These are phyloP conservation scores for Neurospora sp. DNA, from an alignment of 2,329 filamentous ascomycete species.

Conservation along the genomic window DNA sequence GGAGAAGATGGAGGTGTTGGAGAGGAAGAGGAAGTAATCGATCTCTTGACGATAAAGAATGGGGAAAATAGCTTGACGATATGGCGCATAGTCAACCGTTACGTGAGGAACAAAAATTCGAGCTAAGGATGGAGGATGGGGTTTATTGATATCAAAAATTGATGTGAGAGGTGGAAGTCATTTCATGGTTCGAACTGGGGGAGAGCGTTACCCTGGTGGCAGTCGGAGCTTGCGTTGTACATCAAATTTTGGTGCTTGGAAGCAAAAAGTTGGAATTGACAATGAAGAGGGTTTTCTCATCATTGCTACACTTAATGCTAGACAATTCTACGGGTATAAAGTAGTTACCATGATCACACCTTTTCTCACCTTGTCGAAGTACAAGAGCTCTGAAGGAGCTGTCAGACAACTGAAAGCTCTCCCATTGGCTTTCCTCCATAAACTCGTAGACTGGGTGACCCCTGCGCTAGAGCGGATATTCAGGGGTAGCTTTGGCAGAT, in stretches of 20 bases:
- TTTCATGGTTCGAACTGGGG: background rate
- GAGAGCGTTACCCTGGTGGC: background rate
- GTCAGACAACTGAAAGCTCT: background rate
- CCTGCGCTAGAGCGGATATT: background rate
- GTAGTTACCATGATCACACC: background rate
- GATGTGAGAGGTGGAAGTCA: background rate
- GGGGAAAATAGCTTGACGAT: background rate
- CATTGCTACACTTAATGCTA: background rate
- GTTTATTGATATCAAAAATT: background rate
- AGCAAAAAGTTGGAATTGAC: background rate
- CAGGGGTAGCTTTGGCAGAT: background rate
- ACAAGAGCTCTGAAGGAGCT: background rate
- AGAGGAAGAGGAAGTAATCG: slow-evolving; percentile 54
- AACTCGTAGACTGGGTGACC: background rate
- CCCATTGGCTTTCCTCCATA: background rate
- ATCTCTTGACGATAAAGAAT: background rate
- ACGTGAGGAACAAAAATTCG: background rate
- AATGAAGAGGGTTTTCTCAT: background rate
- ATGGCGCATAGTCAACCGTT: background rate
- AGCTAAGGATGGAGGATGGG: background rate
- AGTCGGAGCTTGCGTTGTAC: background rate
- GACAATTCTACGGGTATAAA: background rate
- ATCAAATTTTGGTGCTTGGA: background rate
- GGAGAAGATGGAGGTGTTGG: slow-evolving; percentile 59
- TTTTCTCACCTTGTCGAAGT: background rate